Conservation (phyloP, 1,284 basidiomycete genomes). For the Ceraceosorus bombacis region DNA sequence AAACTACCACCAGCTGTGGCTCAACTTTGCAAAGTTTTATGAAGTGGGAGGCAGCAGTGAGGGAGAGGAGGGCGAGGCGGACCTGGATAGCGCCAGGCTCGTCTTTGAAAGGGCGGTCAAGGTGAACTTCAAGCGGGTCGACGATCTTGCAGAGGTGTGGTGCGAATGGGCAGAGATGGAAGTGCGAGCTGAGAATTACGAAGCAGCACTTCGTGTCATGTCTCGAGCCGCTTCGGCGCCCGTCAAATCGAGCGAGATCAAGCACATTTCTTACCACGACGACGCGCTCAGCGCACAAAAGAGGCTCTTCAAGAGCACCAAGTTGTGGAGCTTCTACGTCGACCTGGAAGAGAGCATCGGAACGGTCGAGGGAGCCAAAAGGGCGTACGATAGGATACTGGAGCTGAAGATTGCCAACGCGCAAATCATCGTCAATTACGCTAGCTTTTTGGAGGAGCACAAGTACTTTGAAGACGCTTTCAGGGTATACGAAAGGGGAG, state of each 20-base stretch:
- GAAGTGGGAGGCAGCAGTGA: conserved; percentile 78
- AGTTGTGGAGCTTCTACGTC: conserved; percentile 97
- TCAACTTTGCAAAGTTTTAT: conserved; percentile 96
- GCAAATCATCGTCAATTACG: conserved; percentile 87
- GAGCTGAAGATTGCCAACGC: conserved; percentile 98
- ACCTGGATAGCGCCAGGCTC: conserved; percentile 77
- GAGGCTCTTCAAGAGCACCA: conserved; percentile 91
- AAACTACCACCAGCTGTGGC: conserved; percentile 80
- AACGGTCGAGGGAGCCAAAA: conserved; percentile 81
- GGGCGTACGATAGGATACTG: conserved; percentile 91
- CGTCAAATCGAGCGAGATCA: conserved; percentile 66
- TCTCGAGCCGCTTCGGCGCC: conserved; percentile 77
- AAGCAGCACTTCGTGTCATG: conserved; percentile 88
- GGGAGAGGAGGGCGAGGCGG: conserved; percentile 51
- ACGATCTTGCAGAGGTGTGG: conserved; percentile 97
- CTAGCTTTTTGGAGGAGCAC: conserved; percentile 92
- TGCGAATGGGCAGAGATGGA: conserved; percentile 99
- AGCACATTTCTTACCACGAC: conserved; percentile 81
- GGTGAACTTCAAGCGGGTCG: conserved; percentile 86
- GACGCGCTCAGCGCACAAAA: conserved; percentile 81
- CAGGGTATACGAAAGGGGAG: conserved; percentile 96
- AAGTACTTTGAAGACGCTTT: conserved; percentile 98
- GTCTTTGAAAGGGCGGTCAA: conserved; percentile 86
- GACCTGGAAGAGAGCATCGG: conserved; percentile 96
- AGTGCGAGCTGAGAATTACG: conserved; percentile 88